phyloP scores from a whole-genome alignment of 1,139 yeast species.

The Candida smagusa region DNA sequence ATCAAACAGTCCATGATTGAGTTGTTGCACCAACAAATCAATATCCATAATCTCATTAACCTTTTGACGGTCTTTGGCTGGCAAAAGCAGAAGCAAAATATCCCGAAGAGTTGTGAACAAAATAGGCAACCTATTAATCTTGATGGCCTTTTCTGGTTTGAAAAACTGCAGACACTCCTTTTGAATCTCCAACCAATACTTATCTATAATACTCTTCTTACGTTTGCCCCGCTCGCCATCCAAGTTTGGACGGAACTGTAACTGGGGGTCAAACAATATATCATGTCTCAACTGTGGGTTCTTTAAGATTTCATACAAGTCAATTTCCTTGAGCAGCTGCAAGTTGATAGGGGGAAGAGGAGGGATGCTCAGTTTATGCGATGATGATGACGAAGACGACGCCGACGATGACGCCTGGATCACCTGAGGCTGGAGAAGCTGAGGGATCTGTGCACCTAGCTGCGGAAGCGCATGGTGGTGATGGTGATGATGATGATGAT shows the following conservation, averaged over 20 bases:
- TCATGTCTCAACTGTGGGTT: conserved; percentile 94
- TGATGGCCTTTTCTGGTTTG: conserved; percentile 14
- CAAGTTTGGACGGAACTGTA: conserved; percentile 87
- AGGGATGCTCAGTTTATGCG: conserved; percentile 18
- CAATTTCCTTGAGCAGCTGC: conserved; percentile 81
- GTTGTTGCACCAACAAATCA: conserved; percentile 73
- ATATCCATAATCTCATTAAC: conserved; percentile 77
- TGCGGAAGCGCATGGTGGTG: conserved; percentile 14
- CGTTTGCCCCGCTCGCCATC: conserved; percentile 88
- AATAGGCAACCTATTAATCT: conserved; percentile 56
- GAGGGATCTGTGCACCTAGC: conserved; percentile 14
- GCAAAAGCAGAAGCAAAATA: conserved; percentile 70
- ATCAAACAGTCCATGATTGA: conserved; percentile 65
- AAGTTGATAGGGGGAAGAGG: conserved; percentile 82
- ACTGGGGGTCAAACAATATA: conserved; percentile 85
- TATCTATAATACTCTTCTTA: conserved; percentile 71
- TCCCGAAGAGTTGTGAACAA: conserved; percentile 76
- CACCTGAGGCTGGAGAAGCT: conserved; percentile 3
- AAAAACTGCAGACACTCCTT: conserved; percentile 54
- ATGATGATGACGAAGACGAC: conserved; percentile 13
- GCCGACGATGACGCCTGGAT: conserved; percentile 2
- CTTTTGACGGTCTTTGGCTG: conserved; percentile 68
- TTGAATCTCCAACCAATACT: conserved; percentile 78
- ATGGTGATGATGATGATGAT: conserved; percentile 13
- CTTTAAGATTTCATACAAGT: conserved; percentile 81